These are phyloP conservation scores for Backusella westeae DNA, from an alignment of 192 early-diverging fungal species.

Conservation along the genomic window DNA sequence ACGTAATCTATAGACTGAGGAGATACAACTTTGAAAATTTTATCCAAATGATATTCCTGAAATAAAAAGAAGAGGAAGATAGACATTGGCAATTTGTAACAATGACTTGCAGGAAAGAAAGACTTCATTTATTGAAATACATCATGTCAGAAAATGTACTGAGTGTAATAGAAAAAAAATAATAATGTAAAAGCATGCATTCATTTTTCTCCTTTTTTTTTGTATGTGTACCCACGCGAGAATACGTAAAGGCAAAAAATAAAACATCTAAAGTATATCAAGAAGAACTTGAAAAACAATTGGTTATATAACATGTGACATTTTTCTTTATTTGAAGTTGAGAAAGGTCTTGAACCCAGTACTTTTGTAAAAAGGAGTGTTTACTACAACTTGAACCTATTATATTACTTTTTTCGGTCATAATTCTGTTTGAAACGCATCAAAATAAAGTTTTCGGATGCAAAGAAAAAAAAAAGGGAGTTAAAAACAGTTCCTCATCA, in stretches of 20 bases:
- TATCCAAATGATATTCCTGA: background rate
- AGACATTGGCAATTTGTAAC: background rate
- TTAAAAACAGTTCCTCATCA: background rate
- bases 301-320: background rate
- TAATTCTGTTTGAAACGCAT: background rate
- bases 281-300: background rate
- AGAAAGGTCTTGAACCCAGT: background rate
- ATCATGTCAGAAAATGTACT: background rate
- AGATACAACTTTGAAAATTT: background rate
- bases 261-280: background rate
- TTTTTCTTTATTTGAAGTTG: background rate
- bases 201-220: background rate
- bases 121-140: background rate
- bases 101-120: background rate
- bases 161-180: background rate
- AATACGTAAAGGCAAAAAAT: background rate
- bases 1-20: background rate
- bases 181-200: background rate
- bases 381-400: background rate
- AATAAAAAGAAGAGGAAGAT: background rate
- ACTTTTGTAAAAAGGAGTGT: background rate
- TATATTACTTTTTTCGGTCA: background rate
- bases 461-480: background rate
- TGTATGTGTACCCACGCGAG: conserved; percentile 3
- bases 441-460: background rate